Evolutionary conservation across 768 basidiomycete genomes (phyloP).

Genomic region (Grammothele lineata): DNA sequence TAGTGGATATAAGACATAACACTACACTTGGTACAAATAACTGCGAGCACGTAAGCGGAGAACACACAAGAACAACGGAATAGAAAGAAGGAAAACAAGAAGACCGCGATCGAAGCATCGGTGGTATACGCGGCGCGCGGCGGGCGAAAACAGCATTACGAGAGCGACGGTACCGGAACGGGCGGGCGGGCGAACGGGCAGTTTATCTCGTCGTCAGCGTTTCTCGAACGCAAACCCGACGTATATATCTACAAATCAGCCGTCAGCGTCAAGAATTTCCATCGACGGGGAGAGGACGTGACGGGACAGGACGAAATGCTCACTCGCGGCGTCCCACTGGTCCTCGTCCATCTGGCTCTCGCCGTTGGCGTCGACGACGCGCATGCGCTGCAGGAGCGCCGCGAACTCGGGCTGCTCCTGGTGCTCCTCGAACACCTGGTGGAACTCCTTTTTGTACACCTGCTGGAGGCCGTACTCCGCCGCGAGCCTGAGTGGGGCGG

Average conservation of each 20-base stretch:
- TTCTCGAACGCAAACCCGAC: conserved; percentile 92
- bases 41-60: too few species aligned
- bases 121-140: too few species aligned
- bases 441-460: conserved; percentile 85
- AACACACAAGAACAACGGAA: too few species aligned
- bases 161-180: too few species aligned
- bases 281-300: not conserved
- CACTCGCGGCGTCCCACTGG: conserved; percentile 99
- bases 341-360: conserved; percentile 91
- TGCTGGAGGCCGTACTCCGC: conserved; percentile 71
- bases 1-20: too few species aligned
- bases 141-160: too few species aligned
- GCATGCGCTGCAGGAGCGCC: conserved; percentile 85
- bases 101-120: too few species aligned
- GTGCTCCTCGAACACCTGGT: conserved; percentile 82
- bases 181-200: too few species aligned
- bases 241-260: conserved; percentile 69
- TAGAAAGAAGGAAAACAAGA: too few species aligned
- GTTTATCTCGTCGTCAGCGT: conserved; percentile 23
- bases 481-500: conserved; percentile 58
- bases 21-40: too few species aligned
- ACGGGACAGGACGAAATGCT: conserved; percentile 30
- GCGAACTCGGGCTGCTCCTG: conserved; percentile 76
- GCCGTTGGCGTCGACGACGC: conserved; percentile 80
- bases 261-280: too few species aligned